Conservation (phyloP, 306 rosid species). For the Sicyos baderoa region DNA sequence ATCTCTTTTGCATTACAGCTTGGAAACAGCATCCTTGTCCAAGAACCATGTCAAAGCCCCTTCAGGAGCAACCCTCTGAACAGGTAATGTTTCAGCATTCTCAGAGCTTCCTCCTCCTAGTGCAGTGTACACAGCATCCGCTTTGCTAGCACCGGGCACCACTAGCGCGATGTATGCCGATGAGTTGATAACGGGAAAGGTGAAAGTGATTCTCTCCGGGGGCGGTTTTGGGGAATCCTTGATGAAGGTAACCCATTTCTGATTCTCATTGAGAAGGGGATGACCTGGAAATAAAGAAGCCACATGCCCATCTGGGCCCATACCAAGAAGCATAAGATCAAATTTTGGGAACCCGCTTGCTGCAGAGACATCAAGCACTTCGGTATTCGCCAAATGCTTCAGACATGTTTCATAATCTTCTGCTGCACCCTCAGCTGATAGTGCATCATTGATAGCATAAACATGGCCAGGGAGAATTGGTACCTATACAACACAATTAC, state of each 20-base stretch:
- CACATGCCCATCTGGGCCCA: slow-evolving; percentile 98
- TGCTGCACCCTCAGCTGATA: slow-evolving; percentile 84
- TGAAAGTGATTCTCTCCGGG: slow-evolving; percentile 77
- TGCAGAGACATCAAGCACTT: slow-evolving; percentile 42
- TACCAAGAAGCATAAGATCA: slow-evolving; percentile 85
- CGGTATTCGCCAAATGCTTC: slow-evolving; percentile 41
- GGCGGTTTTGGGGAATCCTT: slow-evolving; percentile 94
- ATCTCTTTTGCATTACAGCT: slow-evolving; percentile 42
- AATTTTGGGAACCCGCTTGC: slow-evolving; percentile 70
- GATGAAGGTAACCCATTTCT: slow-evolving; percentile 75
- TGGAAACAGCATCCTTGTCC: slow-evolving; percentile 74
- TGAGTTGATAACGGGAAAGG: slow-evolving; percentile 77
- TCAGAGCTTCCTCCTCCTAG: slow-evolving; percentile 30
- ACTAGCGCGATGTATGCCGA: slow-evolving; percentile 63
- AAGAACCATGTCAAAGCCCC: slow-evolving; percentile 77
- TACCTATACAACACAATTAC: slow-evolving; percentile 37
- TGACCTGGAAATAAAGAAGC: slow-evolving; percentile 97
- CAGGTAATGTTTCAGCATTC: slow-evolving; percentile 56
- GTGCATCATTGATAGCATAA: slow-evolving; percentile 71
- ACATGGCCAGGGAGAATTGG: slow-evolving; percentile 53
- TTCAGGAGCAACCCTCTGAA: slow-evolving; percentile 59
- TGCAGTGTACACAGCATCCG: slow-evolving; percentile 55
- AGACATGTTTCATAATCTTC: slow-evolving; percentile 78
- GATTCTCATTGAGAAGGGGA: slow-evolving; percentile 59
- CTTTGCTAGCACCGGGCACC: slow-evolving; percentile 61